These are phyloP conservation scores for Aristolochia fimbriata DNA, from an alignment of 164 flowering plant species.

Conservation along the genomic window DNA sequence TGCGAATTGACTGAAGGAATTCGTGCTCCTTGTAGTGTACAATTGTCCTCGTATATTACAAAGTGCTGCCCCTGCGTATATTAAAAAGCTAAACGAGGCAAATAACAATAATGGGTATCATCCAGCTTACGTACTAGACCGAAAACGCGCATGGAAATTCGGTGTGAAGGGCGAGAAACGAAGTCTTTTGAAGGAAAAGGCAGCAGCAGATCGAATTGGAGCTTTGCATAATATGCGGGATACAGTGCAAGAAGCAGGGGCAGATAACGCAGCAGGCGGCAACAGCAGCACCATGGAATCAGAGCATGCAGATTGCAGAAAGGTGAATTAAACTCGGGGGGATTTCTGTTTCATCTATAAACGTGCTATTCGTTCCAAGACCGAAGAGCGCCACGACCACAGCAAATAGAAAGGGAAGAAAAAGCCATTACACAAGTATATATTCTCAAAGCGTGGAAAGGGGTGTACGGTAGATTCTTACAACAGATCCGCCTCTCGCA, in stretches of 20 bases:
- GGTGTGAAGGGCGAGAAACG: background rate
- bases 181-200: background rate
- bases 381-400: too few relatives aligned
- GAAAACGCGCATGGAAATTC: background rate
- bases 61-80: background rate
- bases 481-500: too few relatives aligned
- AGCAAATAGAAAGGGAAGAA: too few relatives aligned
- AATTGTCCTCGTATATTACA: background rate
- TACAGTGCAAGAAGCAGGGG: background rate
- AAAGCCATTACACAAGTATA: too few relatives aligned
- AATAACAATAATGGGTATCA: background rate
- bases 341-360: too few relatives aligned
- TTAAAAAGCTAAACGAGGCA: background rate
- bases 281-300: background rate
- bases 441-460: too few relatives aligned
- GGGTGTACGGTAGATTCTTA: too few relatives aligned
- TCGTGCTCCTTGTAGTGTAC: too few relatives aligned
- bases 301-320: background rate
- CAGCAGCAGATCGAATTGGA: background rate
- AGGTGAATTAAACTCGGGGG: too few relatives aligned
- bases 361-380: too few relatives aligned
- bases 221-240: background rate
- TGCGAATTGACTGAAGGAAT: too few relatives aligned
- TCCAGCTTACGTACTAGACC: background rate
- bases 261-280: background rate